phyloP scores from a whole-genome alignment of 2,329 filamentous ascomycete species.

The Apiospora pterosperma region DNA sequence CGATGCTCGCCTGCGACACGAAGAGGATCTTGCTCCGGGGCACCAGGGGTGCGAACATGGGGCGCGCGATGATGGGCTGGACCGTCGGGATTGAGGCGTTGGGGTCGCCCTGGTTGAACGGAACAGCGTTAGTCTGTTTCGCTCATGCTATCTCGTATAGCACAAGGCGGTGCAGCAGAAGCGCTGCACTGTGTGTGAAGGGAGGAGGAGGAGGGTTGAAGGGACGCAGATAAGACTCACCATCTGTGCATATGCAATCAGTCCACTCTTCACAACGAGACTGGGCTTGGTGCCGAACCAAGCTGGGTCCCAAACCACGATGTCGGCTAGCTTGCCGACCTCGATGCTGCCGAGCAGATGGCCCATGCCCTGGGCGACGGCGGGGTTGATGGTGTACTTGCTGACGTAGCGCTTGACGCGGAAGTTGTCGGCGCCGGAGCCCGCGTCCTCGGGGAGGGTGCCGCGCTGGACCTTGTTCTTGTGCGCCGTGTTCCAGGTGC shows the following conservation, averaged over 20 bases:
- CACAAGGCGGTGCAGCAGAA: no score
- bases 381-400: constrained; percentile 96
- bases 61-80: constrained; percentile 77
- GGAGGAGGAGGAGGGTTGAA: not conserved
- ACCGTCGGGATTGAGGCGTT: constrained; percentile 86
- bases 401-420: constrained; percentile 88
- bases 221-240: constrained; percentile 40
- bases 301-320: constrained; percentile 81
- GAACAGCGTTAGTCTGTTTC: not conserved
- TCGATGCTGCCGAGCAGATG: constrained; percentile 86
- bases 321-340: constrained; percentile 83
- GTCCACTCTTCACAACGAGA: constrained; percentile 80
- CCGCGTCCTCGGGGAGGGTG: constrained; percentile 70
- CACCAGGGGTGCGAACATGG: constrained; percentile 79
- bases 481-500: constrained; percentile 96
- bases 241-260: constrained; percentile 83
- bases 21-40: constrained; percentile 75
- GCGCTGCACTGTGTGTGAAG: no score
- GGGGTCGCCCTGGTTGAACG: constrained; percentile 61
- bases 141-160: no score
- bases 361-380: constrained; percentile 83
- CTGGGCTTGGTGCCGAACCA: constrained; percentile 86
- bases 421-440: constrained; percentile 81
- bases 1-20: constrained; percentile 71
- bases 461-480: constrained; percentile 93